phyloP scores from a whole-genome alignment of 2,329 filamentous ascomycete species.

The Rhexocercosporidium sp. region DNA sequence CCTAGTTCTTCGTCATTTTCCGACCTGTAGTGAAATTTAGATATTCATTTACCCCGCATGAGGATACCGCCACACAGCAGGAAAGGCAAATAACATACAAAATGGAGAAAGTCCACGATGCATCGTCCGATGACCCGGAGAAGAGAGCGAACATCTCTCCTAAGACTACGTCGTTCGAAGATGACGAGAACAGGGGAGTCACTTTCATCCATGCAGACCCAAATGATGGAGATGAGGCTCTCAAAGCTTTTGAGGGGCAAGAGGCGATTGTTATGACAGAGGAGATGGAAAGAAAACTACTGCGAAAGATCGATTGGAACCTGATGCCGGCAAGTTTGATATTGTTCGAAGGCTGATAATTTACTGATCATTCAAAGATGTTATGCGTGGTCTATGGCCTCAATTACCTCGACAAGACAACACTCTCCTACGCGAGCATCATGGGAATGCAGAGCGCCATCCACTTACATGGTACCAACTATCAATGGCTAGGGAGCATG shows the following conservation, averaged over 20 bases:
- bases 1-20: no score
- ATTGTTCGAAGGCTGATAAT: neutral
- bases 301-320: conserved; percentile 53
- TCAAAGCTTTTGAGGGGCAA: conserved; percentile 48
- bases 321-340: conserved; percentile 47
- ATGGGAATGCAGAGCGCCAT: conserved; percentile 54
- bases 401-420: conserved; percentile 58
- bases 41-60: neutral
- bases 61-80: neutral
- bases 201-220: conserved; percentile 45
- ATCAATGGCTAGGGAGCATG: conserved; percentile 55
- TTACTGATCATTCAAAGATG: conserved; percentile 42
- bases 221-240: conserved; percentile 51
- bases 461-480: conserved; percentile 43
- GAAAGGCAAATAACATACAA: neutral
- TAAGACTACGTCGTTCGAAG: conserved; percentile 26
- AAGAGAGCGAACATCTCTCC: conserved; percentile 22
- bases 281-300: conserved; percentile 47
- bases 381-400: conserved; percentile 63
- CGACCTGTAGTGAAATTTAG: no score
- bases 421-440: conserved; percentile 54
- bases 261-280: conserved; percentile 45
- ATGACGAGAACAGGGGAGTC: conserved; percentile 30
- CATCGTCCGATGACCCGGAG: conserved; percentile 26
- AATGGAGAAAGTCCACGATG: conserved; percentile 28